phyloP scores from a whole-genome alignment of 108 stramenopile genomes.

The Fistulifera pelliculosa region DNA sequence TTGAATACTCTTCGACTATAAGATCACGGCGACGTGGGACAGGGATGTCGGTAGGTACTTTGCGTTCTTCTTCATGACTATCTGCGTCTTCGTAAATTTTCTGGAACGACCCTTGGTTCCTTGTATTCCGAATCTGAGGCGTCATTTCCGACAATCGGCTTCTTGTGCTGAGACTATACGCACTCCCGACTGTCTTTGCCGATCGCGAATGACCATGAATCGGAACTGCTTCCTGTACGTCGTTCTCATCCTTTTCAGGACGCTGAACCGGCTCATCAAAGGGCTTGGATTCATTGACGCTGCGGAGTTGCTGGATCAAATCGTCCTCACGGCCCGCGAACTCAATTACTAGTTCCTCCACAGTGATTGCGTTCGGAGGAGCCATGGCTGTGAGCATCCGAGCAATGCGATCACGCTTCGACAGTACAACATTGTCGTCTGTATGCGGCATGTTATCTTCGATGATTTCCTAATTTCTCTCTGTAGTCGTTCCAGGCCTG shows the following conservation, averaged over 20 bases:
- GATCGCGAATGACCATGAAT: neutral
- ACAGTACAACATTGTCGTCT: constrained; percentile 2
- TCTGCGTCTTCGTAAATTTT: neutral
- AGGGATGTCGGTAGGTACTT: neutral
- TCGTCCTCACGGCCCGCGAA: constrained; percentile 21
- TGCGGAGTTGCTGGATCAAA: constrained; percentile 16
- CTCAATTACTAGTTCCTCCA: constrained; percentile 13
- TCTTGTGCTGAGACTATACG: neutral
- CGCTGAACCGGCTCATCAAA: constrained; percentile 24
- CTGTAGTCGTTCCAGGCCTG: neutral
- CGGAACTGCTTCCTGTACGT: neutral
- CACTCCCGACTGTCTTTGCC: neutral
- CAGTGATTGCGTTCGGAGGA: constrained; percentile 10
- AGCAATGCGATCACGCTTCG: constrained; percentile 11
- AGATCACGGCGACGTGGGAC: constrained; percentile 1
- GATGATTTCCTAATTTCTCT: neutral
- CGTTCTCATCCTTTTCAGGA: neutral
- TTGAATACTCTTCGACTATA: neutral
- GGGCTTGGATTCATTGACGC: constrained; percentile 19
- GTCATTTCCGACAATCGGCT: neutral
- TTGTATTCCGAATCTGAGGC: neutral
- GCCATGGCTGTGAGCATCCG: constrained; percentile 13
- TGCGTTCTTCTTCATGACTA: neutral
- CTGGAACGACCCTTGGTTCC: neutral
- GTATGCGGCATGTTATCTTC: neutral